These are phyloP conservation scores for Blastobotrys arbuscula DNA, from an alignment of 1,139 yeast genomes.

Conservation along the genomic window DNA sequence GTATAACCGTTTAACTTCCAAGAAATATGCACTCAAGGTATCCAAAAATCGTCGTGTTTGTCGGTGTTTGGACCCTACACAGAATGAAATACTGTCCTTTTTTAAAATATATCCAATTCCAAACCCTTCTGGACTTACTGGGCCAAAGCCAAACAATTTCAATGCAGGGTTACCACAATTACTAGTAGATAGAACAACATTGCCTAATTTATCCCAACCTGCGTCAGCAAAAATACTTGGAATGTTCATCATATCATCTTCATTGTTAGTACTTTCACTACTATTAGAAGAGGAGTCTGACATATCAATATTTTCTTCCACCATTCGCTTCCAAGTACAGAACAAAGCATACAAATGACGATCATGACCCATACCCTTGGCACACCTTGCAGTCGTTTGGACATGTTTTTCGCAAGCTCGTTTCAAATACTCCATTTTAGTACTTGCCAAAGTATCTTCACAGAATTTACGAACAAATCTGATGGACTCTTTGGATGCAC, in stretches of 20 bases:
- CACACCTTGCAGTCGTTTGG: conserved; percentile 59
- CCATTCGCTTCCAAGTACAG: conserved; percentile 80
- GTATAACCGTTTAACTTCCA: conserved; percentile 54
- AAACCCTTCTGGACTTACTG: conserved; percentile 83
- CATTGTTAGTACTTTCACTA: neutral
- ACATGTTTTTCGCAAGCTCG: conserved; percentile 70
- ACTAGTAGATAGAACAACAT: conserved; percentile 59
- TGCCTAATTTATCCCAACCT: conserved; percentile 68
- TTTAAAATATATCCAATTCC: conserved; percentile 90
- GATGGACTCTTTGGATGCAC: conserved; percentile 77
- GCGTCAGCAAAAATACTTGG: conserved; percentile 71
- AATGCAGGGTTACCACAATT: conserved; percentile 83
- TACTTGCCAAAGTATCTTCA: conserved; percentile 57
- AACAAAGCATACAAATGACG: conserved; percentile 83
- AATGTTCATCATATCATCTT: conserved; percentile 28
- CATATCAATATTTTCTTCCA: conserved; percentile 29
- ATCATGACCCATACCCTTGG: conserved; percentile 81
- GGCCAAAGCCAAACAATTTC: conserved; percentile 87
- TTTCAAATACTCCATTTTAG: conserved; percentile 55
- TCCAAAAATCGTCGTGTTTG: conserved; percentile 80
- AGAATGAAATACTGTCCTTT: conserved; percentile 75
- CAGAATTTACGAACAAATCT: conserved; percentile 80
- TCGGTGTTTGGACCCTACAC: conserved; percentile 86
- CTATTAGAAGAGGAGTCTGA: conserved; percentile 1
- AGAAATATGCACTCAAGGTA: conserved; percentile 61